These are phyloP conservation scores for Pezicula radicicola DNA, from an alignment of 2,329 filamentous ascomycete species.

Conservation along the genomic window DNA sequence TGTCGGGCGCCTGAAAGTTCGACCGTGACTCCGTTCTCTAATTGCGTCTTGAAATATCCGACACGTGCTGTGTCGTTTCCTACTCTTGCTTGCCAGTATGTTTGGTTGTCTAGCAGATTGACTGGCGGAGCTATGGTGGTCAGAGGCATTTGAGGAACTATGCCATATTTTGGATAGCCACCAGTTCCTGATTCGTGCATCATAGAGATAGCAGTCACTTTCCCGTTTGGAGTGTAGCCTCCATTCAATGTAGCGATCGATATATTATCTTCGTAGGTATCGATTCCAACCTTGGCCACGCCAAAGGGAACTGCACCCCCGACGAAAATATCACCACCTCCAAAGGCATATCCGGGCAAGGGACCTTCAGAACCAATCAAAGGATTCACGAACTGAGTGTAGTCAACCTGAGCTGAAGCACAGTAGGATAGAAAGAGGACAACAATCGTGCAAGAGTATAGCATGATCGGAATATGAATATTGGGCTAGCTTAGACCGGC, in stretches of 20 bases:
- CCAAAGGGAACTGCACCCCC: slow-evolving; percentile 12
- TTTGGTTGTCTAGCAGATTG: slow-evolving; percentile 44
- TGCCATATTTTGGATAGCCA: slow-evolving; percentile 56
- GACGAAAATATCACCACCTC: slow-evolving; percentile 23
- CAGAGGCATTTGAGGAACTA: slow-evolving; percentile 47
- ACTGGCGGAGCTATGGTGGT: slow-evolving; percentile 28
- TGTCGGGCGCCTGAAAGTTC: slow-evolving; percentile 48
- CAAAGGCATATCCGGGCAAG: slow-evolving; percentile 38
- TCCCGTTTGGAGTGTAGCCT: slow-evolving; percentile 38
- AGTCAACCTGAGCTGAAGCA: slow-evolving; percentile 21
- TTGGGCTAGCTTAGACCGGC: too few relatives aligned
- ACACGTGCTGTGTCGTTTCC: slow-evolving; percentile 42
- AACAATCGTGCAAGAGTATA: too few relatives aligned
- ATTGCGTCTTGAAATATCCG: slow-evolving; percentile 49
- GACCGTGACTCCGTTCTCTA: slow-evolving; percentile 45
- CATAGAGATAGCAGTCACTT: slow-evolving; percentile 48
- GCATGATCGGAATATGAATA: too few relatives aligned
- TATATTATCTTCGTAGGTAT: slow-evolving; percentile 22
- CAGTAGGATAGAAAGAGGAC: too few relatives aligned
- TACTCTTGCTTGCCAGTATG: slow-evolving; percentile 40
- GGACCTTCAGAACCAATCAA: slow-evolving; percentile 48
- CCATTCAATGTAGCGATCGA: slow-evolving; percentile 24
- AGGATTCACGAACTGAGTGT: slow-evolving; percentile 42
- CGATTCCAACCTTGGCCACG: slow-evolving; percentile 9
- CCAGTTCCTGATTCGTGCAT: slow-evolving; percentile 56